Conservation (phyloP, 2,329 filamentous ascomycete genomes). For the Akanthomyces dipterigenus region DNA sequence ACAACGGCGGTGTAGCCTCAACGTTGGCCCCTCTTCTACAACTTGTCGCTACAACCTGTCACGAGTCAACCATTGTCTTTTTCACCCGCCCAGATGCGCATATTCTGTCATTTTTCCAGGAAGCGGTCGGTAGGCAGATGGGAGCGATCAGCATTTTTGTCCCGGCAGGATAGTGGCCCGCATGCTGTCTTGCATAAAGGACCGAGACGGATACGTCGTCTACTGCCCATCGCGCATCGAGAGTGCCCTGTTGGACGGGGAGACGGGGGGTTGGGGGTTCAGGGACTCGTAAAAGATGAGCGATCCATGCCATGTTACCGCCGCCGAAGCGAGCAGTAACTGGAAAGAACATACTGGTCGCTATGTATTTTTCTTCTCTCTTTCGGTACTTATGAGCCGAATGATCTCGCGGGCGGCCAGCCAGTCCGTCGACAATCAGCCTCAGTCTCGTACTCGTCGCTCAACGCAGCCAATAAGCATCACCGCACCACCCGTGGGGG, state of each 20-base stretch:
- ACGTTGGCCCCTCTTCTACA: background rate
- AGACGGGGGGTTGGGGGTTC: background rate
- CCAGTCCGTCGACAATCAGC: background rate
- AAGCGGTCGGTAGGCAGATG: background rate
- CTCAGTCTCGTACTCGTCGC: background rate
- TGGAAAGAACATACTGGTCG: background rate
- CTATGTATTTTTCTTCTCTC: background rate
- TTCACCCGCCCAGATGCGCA: background rate
- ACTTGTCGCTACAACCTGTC: conserved; percentile 2
- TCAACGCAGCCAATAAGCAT: background rate
- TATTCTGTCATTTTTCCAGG: background rate
- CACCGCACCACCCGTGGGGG: background rate
- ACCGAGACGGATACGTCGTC: background rate
- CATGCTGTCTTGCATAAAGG: conserved; percentile 7
- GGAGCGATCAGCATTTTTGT: conserved; percentile 1
- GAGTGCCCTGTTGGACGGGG: background rate
- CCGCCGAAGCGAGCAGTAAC: background rate
- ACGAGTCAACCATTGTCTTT: background rate
- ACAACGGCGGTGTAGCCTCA: conserved; percentile 5
- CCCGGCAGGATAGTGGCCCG: background rate
- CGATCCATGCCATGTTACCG: background rate
- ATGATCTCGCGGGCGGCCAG: background rate
- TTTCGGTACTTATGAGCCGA: background rate
- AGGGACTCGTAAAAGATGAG: background rate
- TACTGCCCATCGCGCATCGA: background rate